These are phyloP conservation scores for Cenchrus fungigraminus DNA, from an alignment of 176 grass and related monocot genomes.

Conservation along the genomic window DNA sequence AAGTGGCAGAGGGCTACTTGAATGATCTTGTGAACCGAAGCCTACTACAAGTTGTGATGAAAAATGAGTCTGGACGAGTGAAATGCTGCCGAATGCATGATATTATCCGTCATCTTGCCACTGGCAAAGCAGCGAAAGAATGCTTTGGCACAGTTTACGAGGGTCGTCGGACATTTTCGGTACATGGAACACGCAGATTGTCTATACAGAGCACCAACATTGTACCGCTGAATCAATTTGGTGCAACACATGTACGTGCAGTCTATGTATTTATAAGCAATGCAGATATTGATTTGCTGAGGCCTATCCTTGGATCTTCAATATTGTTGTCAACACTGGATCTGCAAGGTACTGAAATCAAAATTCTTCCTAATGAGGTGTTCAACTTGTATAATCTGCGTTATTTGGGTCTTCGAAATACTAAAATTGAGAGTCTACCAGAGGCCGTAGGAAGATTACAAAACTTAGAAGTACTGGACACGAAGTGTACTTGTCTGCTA, in stretches of 20 bases:
- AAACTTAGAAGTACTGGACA: conserved; percentile 45
- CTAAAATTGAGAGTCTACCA: background rate
- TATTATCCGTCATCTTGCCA: conserved; percentile 8
- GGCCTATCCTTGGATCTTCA: background rate
- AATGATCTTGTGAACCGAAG: conserved; percentile 44
- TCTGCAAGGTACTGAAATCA: conserved; percentile 3
- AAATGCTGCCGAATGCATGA: conserved; percentile 38
- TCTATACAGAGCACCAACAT: conserved; percentile 2
- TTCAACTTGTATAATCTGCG: conserved; percentile 46
- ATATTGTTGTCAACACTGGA: conserved; percentile 5
- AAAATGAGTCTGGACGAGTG: conserved; percentile 11
- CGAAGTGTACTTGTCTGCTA: fast-evolving
- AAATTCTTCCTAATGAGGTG: conserved; percentile 16
- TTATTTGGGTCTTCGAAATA: conserved; percentile 21
- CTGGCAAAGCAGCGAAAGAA: conserved; percentile 9
- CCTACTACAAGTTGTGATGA: conserved; percentile 32
- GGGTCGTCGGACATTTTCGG: background rate
- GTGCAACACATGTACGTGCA: background rate
- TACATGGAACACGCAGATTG: background rate
- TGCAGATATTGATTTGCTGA: background rate
- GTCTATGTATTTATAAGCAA: background rate
- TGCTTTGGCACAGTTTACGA: conserved; percentile 32
- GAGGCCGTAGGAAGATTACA: conserved; percentile 4
- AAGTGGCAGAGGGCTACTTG: conserved; percentile 49
- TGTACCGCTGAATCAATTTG: background rate